These are phyloP conservation scores for Fusarium neocosmosporiellum DNA, from an alignment of 2,329 filamentous ascomycete genomes.

Conservation along the genomic window DNA sequence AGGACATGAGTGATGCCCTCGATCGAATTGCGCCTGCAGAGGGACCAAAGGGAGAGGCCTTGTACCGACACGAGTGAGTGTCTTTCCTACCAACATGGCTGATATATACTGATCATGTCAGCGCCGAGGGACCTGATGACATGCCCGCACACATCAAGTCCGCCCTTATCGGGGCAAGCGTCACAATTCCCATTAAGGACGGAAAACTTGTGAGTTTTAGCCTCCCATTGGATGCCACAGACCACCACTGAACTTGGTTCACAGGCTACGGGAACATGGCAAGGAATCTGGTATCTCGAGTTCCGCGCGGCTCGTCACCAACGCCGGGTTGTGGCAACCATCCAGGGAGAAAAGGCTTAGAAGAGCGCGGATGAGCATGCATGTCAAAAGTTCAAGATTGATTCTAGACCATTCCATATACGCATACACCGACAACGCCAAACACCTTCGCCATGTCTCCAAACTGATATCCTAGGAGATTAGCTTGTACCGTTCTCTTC, in stretches of 20 bases:
- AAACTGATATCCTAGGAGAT: conserved; percentile 35
- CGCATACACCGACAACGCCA: conserved; percentile 42
- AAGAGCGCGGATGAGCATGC: not conserved
- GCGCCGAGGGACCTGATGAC: conserved; percentile 89
- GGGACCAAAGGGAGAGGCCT: conserved; percentile 75
- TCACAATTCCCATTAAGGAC: conserved; percentile 91
- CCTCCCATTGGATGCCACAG: not conserved
- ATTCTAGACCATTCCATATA: conserved; percentile 23
- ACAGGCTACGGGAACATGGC: conserved; percentile 76
- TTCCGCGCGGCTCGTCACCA: conserved; percentile 82
- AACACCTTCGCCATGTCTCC: conserved; percentile 51
- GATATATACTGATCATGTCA: conserved; percentile 40
- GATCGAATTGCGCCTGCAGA: conserved; percentile 86
- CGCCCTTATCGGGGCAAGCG: conserved; percentile 86
- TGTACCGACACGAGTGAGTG: conserved; percentile 78
- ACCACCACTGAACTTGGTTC: conserved; percentile 7
- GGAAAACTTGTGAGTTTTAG: conserved; percentile 73
- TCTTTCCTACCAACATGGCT: not conserved
- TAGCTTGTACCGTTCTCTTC: conserved; percentile 55
- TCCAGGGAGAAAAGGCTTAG: conserved; percentile 81
- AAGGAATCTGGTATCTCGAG: conserved; percentile 94
- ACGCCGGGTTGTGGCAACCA: conserved; percentile 88
- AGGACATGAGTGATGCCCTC: conserved; percentile 93
- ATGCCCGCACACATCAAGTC: conserved; percentile 99
- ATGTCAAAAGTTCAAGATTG: conserved; percentile 26